Conservation (phyloP, 441 rosid species). For the Eruca vesicaria region DNA sequence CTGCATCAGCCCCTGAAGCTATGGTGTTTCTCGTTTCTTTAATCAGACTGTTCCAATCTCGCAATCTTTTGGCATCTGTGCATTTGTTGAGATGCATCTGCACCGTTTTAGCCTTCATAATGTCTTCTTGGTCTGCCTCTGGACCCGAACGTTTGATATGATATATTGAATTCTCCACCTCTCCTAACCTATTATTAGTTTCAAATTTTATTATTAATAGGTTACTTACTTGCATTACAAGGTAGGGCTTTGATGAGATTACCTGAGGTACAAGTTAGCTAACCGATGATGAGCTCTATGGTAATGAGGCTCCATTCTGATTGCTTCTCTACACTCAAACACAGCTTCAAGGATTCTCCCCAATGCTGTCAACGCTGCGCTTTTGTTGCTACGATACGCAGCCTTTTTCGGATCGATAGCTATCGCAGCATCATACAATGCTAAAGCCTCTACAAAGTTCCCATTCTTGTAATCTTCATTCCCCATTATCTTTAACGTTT, state of each 20-base stretch:
- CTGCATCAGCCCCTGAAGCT: conserved; percentile 74
- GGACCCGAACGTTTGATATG: conserved; percentile 81
- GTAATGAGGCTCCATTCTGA: conserved; percentile 80
- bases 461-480: conserved; percentile 95
- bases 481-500: conserved; percentile 83
- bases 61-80: conserved; percentile 54
- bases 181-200: conserved; percentile 61
- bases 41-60: conserved; percentile 75
- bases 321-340: conserved; percentile 88
- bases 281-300: conserved; percentile 95
- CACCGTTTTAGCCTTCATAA: conserved; percentile 56
- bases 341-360: conserved; percentile 84
- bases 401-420: conserved; percentile 83
- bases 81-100: conserved; percentile 64
- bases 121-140: conserved; percentile 73
- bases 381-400: conserved; percentile 82
- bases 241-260: conserved; percentile 2
- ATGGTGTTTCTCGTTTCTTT: conserved; percentile 62
- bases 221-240: conserved; percentile 1
- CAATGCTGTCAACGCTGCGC: conserved; percentile 79
- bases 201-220: neutral
- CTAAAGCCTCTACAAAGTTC: conserved; percentile 79
- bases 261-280: conserved; percentile 80
- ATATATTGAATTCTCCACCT: conserved; percentile 71
- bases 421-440: conserved; percentile 87